Conservation (phyloP, 2,329 filamentous ascomycete species). For the Colletotrichum musae region DNA sequence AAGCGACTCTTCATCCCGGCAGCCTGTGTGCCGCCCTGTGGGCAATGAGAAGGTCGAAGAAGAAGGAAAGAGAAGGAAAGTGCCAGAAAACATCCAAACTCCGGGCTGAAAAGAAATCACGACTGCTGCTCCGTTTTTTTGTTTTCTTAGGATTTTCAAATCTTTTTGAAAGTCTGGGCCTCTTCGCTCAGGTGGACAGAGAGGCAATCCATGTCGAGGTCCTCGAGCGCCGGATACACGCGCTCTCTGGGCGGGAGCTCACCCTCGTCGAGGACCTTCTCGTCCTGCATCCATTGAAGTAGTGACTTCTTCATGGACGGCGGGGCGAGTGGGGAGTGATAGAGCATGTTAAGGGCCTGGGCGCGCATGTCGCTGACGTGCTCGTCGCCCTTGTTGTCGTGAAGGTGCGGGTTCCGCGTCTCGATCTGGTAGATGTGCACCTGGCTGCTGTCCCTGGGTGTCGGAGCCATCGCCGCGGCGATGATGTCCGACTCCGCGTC, state of each 20-base stretch:
- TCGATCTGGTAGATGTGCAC: constrained; percentile 23
- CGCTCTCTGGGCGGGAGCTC: constrained; percentile 9
- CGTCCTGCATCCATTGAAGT: constrained; percentile 11
- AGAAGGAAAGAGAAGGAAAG: too few relatives aligned
- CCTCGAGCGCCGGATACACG: constrained; percentile 19
- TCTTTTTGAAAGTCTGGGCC: not conserved
- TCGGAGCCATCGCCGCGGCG: too few relatives aligned
- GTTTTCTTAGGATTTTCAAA: not conserved
- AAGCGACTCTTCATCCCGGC: too few relatives aligned
- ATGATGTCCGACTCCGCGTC: too few relatives aligned
- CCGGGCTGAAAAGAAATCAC: not conserved
- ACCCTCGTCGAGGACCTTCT: not conserved
- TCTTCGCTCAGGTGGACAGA: not conserved
- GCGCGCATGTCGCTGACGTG: constrained; percentile 24
- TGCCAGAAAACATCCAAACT: not conserved
- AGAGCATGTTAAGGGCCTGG: constrained; percentile 20
- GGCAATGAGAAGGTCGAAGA: too few relatives aligned
- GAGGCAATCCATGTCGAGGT: constrained; percentile 5
- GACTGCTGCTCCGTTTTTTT: not conserved
- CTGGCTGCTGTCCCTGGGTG: not conserved
- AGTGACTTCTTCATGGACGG: constrained; percentile 21
- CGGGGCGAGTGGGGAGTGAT: constrained; percentile 16
- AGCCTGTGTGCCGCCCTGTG: too few relatives aligned
- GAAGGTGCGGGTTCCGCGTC: constrained; percentile 29
- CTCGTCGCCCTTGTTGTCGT: constrained; percentile 31